phyloP scores from a whole-genome alignment of 345 rosid genomes.

The Arabidopsis suecica region DNA sequence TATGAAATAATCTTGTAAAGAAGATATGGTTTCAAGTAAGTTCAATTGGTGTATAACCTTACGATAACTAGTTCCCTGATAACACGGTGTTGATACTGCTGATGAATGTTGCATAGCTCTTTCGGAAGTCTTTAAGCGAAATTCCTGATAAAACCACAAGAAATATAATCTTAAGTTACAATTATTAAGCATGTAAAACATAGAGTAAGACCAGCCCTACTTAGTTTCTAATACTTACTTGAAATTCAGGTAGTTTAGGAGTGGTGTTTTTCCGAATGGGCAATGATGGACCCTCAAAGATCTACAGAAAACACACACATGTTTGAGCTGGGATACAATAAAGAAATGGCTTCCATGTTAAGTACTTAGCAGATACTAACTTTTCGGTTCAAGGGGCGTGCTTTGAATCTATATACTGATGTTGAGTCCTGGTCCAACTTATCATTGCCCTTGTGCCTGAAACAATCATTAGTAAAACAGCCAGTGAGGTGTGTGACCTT shows the following conservation, averaged over 20 bases:
- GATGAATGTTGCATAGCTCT: slow-evolving; percentile 83
- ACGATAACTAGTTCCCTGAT: slow-evolving; percentile 47
- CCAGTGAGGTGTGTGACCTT: slow-evolving; percentile 27
- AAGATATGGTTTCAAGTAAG: slow-evolving; percentile 5
- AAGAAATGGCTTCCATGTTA: slow-evolving; percentile 14
- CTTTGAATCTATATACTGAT: slow-evolving; percentile 71
- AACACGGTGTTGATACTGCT: slow-evolving; percentile 52
- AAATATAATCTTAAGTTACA: slow-evolving; percentile 28
- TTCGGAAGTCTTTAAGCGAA: slow-evolving; percentile 80
- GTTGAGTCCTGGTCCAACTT: slow-evolving; percentile 52
- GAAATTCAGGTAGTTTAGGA: slow-evolving; percentile 87
- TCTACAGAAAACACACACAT: slow-evolving; percentile 55
- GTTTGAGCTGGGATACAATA: slow-evolving; percentile 24
- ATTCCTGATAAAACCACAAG: slow-evolving; percentile 62
- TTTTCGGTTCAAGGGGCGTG: slow-evolving; percentile 93
- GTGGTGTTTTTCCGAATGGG: slow-evolving; percentile 77
- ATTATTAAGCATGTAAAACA: slow-evolving; percentile 16
- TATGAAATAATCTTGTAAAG: neutral
- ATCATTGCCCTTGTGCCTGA: slow-evolving; percentile 65
- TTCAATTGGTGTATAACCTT: slow-evolving; percentile 57
- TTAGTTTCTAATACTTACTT: slow-evolving; percentile 53
- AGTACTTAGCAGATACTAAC: slow-evolving; percentile 52
- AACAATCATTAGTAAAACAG: slow-evolving; percentile 34
- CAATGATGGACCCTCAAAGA: slow-evolving; percentile 83
- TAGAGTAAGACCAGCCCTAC: slow-evolving; percentile 1